phyloP scores from a whole-genome alignment of 1,139 yeast genomes.

The Magnusiomyces tetraspermus region DNA sequence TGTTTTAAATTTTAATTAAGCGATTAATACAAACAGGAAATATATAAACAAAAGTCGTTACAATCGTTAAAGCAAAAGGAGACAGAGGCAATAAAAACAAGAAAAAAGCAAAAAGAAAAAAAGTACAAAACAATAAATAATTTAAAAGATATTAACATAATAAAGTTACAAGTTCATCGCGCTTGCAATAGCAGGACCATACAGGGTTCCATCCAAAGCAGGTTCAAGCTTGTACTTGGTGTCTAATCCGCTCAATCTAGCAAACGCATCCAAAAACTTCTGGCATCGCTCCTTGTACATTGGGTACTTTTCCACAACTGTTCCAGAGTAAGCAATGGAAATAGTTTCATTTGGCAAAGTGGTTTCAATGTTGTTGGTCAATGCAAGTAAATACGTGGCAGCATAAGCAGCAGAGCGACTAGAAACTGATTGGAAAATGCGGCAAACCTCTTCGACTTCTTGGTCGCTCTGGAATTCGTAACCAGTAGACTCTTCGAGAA shows the following conservation, averaged over 20 bases:
- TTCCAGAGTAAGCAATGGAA: slow-evolving; percentile 82
- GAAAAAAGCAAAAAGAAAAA: too few relatives aligned
- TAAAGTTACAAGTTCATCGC: slow-evolving; percentile 19
- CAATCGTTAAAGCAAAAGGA: background rate
- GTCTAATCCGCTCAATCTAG: slow-evolving; percentile 18
- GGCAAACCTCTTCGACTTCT: slow-evolving; percentile 43
- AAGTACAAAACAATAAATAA: background rate
- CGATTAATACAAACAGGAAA: too few relatives aligned
- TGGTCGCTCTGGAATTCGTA: slow-evolving; percentile 10
- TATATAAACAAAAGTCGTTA: too few relatives aligned
- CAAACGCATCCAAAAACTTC: slow-evolving; percentile 20
- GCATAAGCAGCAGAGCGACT: slow-evolving; percentile 73
- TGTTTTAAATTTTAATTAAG: too few relatives aligned
- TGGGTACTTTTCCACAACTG: slow-evolving; percentile 80
- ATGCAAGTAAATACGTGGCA: slow-evolving; percentile 63
- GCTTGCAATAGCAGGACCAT: slow-evolving; percentile 30
- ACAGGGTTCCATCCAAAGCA: slow-evolving; percentile 26
- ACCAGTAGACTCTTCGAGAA: slow-evolving; percentile 11
- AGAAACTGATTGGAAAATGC: slow-evolving; percentile 57
- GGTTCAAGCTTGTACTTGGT: slow-evolving; percentile 19
- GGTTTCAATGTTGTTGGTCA: slow-evolving; percentile 13
- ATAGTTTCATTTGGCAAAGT: background rate
- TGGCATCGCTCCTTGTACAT: slow-evolving; percentile 52
- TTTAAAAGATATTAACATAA: background rate
- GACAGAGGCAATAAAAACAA: background rate